Evolutionary conservation across 352 stramenopile species (phyloP), one percentile per base, ranked within the genome.

Genomic region (Bremia lactucae): DNA sequence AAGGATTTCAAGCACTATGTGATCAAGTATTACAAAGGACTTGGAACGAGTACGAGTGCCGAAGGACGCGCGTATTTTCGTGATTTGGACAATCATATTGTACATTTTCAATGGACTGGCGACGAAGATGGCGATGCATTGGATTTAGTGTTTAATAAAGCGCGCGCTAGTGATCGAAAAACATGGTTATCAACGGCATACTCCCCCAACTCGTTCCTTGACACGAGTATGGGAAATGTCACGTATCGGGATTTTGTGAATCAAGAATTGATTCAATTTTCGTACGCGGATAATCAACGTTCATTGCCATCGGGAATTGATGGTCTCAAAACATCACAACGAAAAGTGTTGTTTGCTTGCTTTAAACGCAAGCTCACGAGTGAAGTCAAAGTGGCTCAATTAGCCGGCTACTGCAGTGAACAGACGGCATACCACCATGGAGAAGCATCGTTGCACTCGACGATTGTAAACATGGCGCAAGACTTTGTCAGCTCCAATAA

Each of bases 21-120:
- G 7, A 97, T 98, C 59, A 99, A 99, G 68, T 99, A 98, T 69
- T 98, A 98, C 74, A 98, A 98, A 56, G 96, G 96, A 68, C 77
- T 99, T 6, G 96, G 96, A 46, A 99, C 96, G 3, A 98, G 85
- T 43, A 99, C 96, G 7, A 96, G 97, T 41, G 59, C 59, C 15
- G 90, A 97, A 60, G 96, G 95, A 13, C 97, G 97, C 31, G 94
- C 98, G 56, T 99, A 99, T 63, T 99, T 99, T 58, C 80, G 77
- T 6, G 87, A 98, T 39, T 52, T 99, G 21, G 70, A 86, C 25
- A 83, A 84, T 15, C 96, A 99, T 55, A 75, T 97, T 39, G 83
- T 99, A 18, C 62, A 82, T 26, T 97, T 97, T 45, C 42, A 56
- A 16, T 92, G 76, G 77, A 65, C 53, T 5, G 66, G 68, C 9